Evolutionary conservation across 192 early-diverging fungal species (phyloP), one percentile per base, ranked within the genome.

Genomic region (Coemansia sp.): DNA sequence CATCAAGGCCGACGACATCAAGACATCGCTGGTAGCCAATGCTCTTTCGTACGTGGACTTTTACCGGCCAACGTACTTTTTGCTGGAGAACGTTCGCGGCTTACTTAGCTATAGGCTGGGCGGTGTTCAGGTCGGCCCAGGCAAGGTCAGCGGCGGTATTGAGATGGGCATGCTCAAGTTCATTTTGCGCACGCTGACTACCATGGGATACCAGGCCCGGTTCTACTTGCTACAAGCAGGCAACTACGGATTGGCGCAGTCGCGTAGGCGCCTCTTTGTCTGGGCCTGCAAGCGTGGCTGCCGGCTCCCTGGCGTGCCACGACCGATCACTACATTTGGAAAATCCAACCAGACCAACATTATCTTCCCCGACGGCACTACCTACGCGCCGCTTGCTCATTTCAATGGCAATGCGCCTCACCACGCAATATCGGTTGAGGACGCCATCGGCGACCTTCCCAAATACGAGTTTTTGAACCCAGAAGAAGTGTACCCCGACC

Each of bases 11-110:
- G 82, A 89, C 50, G 88, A 90, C 58, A 77, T 86, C 55, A 91
- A 90, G 68, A 90, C 88, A 24, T 81, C 86, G 24, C 61, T 90
- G 9, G 79, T 91, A 23, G 83, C 85, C 14, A 89, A 86, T 18
- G 77, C 86, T 4, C 70, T 91, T 23, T 85, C 85, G 20, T 91
- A 88, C 63, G 88, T 90, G 39, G 89, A 91, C 28, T 86, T 89
- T 60, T 90, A 89, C 63, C 84, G 75, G 21, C 88, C 89, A 8
- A 62, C 78, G 7, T 90, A 86, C 50, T 89, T 91, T 59, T 55
- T 91, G 59, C 69, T 89, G 21, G 89, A 91, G 57, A 91, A 91
- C 65, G 89, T 91, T n/a, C 72, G 80, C 0, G 88, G 86, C 5
- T 67, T 91, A 67, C 38, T 85, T 6, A 59, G 56, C 53, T 89